Base-by-base conservation (phyloP, 1,139 yeast genomes). In the Debaryomyces coudertii region DNA sequence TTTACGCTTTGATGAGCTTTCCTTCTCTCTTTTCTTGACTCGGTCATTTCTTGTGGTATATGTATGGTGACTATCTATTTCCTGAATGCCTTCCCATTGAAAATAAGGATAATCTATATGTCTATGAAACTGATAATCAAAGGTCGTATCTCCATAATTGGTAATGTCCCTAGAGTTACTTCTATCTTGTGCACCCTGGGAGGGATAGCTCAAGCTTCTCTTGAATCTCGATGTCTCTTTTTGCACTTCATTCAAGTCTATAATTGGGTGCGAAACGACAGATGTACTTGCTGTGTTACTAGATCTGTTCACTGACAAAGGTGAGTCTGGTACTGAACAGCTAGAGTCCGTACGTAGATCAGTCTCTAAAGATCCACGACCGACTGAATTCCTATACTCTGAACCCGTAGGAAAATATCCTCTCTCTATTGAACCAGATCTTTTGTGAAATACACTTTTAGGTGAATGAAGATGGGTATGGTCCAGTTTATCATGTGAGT, bases 231-330 rank as follows among this genome's bases (percentile, higher is more conserved):
- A 36, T 5, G 47, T 37, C 34, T 44, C 42, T 12, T 39, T 33
- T 11, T 34, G 37, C 6, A 47, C 44, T 14, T 42, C 39, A 28
- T 47, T 42, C 23, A 47, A 41, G 30, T 47, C 47, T 27, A 47
- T 45, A 7, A 40, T 15, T 25, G 47, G 43, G 2, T 25, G 42
- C 22, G 41, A 38, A 22, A 18, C 22, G 4, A 28, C 11, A 7
- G 34, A 27, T 2, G 34, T 15, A 12, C 16, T 29, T 15, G 37
- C 20, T 7, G 24, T 20, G 7, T 18, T 27, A 15, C 35, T 33
- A 7, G 25, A 15, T 11, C 31, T 28, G 11, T n/a, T 15, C 5
- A n/a, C 16, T 1, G 25, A 22, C 5, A 11, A 7, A n/a, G 45
- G 41, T n/a, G 45, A 42, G 3, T 5, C 24, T 18, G 36, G 24